Base-by-base conservation (phyloP, 176 grass and related monocot species). In the Tuctoria greenei region DNA sequence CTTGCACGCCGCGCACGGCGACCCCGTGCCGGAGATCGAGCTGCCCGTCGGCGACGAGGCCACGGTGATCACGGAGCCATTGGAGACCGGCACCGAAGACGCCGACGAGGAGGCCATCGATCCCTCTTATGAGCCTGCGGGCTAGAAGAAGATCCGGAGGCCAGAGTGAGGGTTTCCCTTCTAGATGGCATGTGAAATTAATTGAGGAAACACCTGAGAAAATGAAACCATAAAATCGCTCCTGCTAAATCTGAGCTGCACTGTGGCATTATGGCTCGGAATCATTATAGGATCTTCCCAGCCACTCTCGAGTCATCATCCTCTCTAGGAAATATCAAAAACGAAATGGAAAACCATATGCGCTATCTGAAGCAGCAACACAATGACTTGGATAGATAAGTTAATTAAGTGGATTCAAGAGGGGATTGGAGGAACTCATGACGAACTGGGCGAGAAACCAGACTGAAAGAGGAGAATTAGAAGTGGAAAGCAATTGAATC, bases 1-100 rank as follows among this genome's bases (percentile, higher is more conserved):
- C 80, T 99, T 99, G 89, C 92, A 99, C 34, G 92, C 95, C 7
- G 95, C 95, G 73, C 95, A 99, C 25, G 95, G 95, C 25, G 95
- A 99, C 4, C 91, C 90, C 14, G 90, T 83, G 43, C 61, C 85
- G 25, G 76, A 67, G 13, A 21, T 51, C 8, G 85, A 55, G 20
- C 82, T 81, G 4, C 41, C 68, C 2, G 79, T 61, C 1, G 81
- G n/a, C 25, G 86, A 78, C 14, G 81, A 85, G 12, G 86, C 83
- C 38, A 77, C 21, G 8, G 93, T 82, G 57, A 86, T 82, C 68
- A 67, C 72, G 5, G 82, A 83, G 27, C 77, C 67, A 28, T 82
- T 42, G 31, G 86, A 71, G 8, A n/a, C 20, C 35, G 88, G 81
- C 37, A 84, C 25, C 58, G 92, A 85, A 6, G 86, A 83, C 67